phyloP scores from a whole-genome alignment of 441 rosid species.

The Geranium incanum region DNA sequence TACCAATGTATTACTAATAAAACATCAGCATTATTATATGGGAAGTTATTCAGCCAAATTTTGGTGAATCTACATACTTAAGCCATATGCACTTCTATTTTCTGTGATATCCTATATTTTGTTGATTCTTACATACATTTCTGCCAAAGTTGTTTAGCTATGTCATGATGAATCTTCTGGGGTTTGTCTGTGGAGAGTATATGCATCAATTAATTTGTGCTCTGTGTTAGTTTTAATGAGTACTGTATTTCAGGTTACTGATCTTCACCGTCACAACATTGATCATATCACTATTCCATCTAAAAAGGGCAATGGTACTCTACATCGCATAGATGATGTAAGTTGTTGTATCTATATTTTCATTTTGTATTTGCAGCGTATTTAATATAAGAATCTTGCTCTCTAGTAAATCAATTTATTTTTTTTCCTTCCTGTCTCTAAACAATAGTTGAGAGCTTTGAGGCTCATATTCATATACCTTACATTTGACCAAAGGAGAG shows the following conservation, averaged over 20 bases:
- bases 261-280: conserved; percentile 95
- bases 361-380: background rate
- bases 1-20: background rate
- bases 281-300: conserved; percentile 91
- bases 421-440: background rate
- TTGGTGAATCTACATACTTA: background rate
- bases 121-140: background rate
- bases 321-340: conserved; percentile 89
- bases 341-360: conserved; percentile 16
- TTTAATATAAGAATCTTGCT: background rate
- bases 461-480: too few species aligned
- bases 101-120: background rate
- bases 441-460: background rate
- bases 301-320: conserved; percentile 52
- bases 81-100: background rate
- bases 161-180: background rate
- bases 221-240: conserved; percentile 16
- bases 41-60: background rate
- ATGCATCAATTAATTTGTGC: conserved; percentile 11
- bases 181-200: background rate
- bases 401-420: background rate
- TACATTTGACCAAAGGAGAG: background rate
- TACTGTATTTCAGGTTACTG: conserved; percentile 53
- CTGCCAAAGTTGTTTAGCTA: background rate
- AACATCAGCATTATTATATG: background rate